Conservation (phyloP, 2,329 filamentous ascomycete species). For the Hymenoscyphus fraxineus region DNA sequence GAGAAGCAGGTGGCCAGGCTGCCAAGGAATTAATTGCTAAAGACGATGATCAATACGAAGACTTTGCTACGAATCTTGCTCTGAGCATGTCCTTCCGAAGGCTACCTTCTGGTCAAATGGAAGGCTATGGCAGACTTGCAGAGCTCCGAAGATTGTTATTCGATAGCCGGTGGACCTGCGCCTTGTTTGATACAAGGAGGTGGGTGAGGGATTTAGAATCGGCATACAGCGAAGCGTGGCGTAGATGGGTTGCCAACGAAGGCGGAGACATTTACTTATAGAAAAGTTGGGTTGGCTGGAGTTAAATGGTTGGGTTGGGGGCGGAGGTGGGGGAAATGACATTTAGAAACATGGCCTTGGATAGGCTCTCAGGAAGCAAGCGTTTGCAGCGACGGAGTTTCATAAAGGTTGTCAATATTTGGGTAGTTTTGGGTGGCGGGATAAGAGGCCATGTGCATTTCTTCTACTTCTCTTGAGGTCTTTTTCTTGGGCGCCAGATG, state of each 20-base stretch:
- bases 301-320: neutral
- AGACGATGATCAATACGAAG: slow-evolving; percentile 81
- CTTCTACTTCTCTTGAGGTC: neutral
- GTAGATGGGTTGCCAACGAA: slow-evolving; percentile 77
- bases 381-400: slow-evolving; percentile 2
- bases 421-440: neutral
- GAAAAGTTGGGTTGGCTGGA: neutral
- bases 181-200: slow-evolving; percentile 82
- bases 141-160: slow-evolving; percentile 80
- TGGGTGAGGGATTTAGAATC: slow-evolving; percentile 89
- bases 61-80: slow-evolving; percentile 66
- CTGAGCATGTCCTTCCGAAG: slow-evolving; percentile 57
- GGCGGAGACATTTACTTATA: slow-evolving; percentile 88
- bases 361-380: neutral
- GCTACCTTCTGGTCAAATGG: slow-evolving; percentile 43
- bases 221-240: slow-evolving; percentile 87
- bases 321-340: neutral
- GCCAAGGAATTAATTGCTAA: slow-evolving; percentile 72
- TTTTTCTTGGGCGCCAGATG: neutral
- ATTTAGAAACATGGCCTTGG: neutral
- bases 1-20: slow-evolving; percentile 60
- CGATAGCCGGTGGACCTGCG: slow-evolving; percentile 77
- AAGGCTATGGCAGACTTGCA: slow-evolving; percentile 65
- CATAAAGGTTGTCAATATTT: neutral
- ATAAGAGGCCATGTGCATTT: neutral